A percentile compares a stretch with the other conserved stretches of the same genome.
phyloP scores from a whole-genome alignment of 2,329 filamentous ascomycete species.

The Pseudogymnoascus sp. region DNA sequence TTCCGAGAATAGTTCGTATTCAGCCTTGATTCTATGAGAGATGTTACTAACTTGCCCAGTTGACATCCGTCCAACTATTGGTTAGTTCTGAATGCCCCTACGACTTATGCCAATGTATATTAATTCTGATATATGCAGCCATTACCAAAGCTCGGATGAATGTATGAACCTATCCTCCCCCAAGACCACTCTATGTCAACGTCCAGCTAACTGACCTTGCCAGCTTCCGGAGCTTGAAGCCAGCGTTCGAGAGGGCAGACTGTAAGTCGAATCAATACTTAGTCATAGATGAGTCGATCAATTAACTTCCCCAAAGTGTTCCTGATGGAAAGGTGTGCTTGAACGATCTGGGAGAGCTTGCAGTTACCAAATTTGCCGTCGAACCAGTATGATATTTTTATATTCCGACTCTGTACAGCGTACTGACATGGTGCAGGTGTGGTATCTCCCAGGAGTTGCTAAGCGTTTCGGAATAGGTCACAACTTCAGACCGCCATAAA shows the following conservation, averaged over 20 bases:
- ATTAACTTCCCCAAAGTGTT: constrained; percentile 20
- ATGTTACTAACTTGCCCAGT: constrained; percentile 24
- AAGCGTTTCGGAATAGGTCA: constrained; percentile 74
- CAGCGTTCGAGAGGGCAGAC: constrained; percentile 70
- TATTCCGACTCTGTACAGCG: not conserved
- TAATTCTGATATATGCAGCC: constrained; percentile 18
- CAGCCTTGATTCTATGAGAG: not conserved
- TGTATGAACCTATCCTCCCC: constrained; percentile 16
- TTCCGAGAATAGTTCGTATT: constrained; percentile 55
- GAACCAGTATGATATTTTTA: constrained; percentile 65
- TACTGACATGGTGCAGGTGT: constrained; percentile 41
- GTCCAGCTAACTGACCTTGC: constrained; percentile 9
- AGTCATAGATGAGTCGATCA: not conserved
- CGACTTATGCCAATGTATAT: not conserved
- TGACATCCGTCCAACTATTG: constrained; percentile 31
- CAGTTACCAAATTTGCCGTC: constrained; percentile 93
- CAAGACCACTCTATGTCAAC: not conserved
- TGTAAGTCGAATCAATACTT: constrained; percentile 38
- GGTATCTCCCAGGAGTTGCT: constrained; percentile 81
- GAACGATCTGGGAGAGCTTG: constrained; percentile 71
- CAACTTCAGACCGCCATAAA: not conserved
- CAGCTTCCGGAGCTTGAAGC: constrained; percentile 85
- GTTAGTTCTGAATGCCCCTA: constrained; percentile 16
- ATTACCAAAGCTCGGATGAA: constrained; percentile 32
- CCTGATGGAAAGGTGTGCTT: constrained; percentile 82